Base-by-base conservation (phyloP, 257 asterid species). In the Dorcoceras hygrometricum region DNA sequence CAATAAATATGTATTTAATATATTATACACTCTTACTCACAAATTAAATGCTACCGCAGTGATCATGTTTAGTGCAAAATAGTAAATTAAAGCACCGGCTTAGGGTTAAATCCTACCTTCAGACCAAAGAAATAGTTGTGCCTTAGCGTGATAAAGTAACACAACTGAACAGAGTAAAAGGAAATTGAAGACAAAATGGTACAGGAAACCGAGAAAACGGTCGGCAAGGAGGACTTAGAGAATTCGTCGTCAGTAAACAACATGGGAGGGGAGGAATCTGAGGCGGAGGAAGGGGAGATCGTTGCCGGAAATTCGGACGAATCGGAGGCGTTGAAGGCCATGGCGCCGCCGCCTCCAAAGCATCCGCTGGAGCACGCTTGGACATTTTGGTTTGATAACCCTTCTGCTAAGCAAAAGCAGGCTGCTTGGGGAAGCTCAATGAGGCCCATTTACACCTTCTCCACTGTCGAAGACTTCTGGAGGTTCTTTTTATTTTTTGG, bases 401-500 rank as follows among this genome's bases (percentile, higher is more conserved):
- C 73, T 16, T 68, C 81, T 19, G 83, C 78, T 11, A 80, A 72
- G 46, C 57, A 75, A 0, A 80, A 67, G 22, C 71, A 79, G 66
- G 62, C 5, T 53, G 22, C 57, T 71, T 82, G 85, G 85, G 87
- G 85, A 23, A 80, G 71, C 62, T 63, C 78, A 23, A 72, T 79
- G 2, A 72, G 79, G 5, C 78, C 83, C 34, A 77, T 82, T 67
- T 77, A 77, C 60, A 79, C 87, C 67, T 82, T 82, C 80, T 79
- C 85, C 53, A 70, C 85, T 18, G 81, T 65, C 36, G 87, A 82
- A 73, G 83, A 77, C 61, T 82, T 82, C 60, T 82, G 87, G 87
- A 73, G 87, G 81, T 81, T 12, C 50, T 16, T 18, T 8, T 23
- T 62, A n/a, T n/a, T 65, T 54, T n/a, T 18, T 32, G 59, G 19